Conservation (phyloP, 768 basidiomycete genomes). For the Sarcomyxa edulis region DNA sequence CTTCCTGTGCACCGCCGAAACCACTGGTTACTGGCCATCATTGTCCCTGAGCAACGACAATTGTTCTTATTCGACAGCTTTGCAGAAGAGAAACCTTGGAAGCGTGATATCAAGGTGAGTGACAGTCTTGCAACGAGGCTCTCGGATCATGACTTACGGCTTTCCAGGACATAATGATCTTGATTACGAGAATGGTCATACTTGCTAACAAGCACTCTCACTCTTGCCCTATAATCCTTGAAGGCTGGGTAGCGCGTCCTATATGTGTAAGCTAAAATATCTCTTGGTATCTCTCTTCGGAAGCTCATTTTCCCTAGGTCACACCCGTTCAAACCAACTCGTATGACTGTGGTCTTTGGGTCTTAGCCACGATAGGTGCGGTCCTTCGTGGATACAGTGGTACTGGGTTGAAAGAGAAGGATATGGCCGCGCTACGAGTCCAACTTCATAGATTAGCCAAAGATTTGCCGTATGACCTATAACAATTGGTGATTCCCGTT, state of each 20-base stretch:
- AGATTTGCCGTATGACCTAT: too few species aligned
- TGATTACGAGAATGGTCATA: conserved; percentile 7
- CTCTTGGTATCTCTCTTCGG: neutral
- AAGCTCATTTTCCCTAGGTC: conserved; percentile 1
- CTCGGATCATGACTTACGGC: neutral
- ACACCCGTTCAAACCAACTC: conserved; percentile 9
- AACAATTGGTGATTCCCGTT: too few species aligned
- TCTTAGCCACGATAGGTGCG: conserved; percentile 15
- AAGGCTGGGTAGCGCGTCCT: conserved; percentile 10
- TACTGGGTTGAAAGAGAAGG: conserved; percentile 10
- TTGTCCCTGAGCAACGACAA: conserved; percentile 5
- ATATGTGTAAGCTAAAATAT: neutral
- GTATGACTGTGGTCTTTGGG: conserved; percentile 20
- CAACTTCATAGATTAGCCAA: too few species aligned
- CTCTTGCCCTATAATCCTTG: conserved; percentile 1
- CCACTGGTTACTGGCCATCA: conserved; percentile 29
- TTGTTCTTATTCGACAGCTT: conserved; percentile 28
- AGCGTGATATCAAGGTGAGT: conserved; percentile 3
- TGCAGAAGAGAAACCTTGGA: conserved; percentile 3
- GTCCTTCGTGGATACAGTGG: conserved; percentile 13
- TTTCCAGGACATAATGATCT: conserved; percentile 8
- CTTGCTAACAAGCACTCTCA: conserved; percentile 8
- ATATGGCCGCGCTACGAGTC: conserved; percentile 11
- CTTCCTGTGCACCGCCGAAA: conserved; percentile 26
- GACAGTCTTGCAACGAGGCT: conserved; percentile 3